Base-by-base conservation (phyloP, 2,329 filamentous ascomycete species). In the Chaetomiaceae sp. region DNA sequence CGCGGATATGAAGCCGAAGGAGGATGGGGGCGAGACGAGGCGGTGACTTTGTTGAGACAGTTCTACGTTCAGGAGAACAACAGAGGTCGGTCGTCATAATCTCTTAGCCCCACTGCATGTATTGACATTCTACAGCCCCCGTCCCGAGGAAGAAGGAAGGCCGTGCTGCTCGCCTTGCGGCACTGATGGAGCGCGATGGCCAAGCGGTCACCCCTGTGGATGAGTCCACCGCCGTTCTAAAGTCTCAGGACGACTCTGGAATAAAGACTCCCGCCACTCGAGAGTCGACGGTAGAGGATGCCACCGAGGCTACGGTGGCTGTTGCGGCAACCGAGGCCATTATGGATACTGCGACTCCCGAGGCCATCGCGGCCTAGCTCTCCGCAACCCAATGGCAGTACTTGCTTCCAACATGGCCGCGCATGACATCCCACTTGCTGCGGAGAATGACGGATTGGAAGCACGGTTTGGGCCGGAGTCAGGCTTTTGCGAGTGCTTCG, bases 61-160 rank as follows among this genome's bases (percentile, higher is more conserved):
- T 99, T 99, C 71, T 99, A 99, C 69, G 89, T 99, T 29, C 94
- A 99, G 71, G 91, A 99, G 71, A 99, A 99, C 70, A 90, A 89
- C 59, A 88, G 94, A 77, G 89, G 88, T 89, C 73, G 63, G 75
- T 65, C 5, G 8, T 18, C 3, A 8, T 3, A 3, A 14, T 7
- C 9, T 14, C 9, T 10, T 18, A n/a, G 16, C 5, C 10, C 3
- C 3, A 4, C 16, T 36, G 42, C 36, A 23, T n/a, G 30, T n/a
- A 27, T 21, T 47, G 11, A 48, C 18, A 18, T 36, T 7, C 7
- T 11, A 14, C 48, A 76, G 75, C 76, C 11, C 77, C 77, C 5
- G 72, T 78, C 11, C 77, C 77, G 27, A 71, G 77, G 40, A 79
- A 79, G 66, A 79, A 79, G 61, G 77, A 79, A 66, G 77, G 77